Evolutionary conservation across 257 asterid species (phyloP).

Genomic region (Nicotiana attenuata): DNA sequence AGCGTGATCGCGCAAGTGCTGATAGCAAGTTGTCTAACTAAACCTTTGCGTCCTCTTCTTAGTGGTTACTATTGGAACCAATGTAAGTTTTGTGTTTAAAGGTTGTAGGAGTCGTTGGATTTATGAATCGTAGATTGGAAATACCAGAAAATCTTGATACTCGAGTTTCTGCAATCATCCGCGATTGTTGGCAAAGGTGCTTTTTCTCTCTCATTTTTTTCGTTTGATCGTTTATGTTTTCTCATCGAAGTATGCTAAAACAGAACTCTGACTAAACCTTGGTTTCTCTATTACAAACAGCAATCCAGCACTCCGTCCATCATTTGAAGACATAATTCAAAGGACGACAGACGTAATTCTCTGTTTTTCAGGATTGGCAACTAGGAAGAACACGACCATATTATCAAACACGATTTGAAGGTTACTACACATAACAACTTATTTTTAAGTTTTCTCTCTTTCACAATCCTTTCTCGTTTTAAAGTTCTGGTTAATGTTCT

Average conservation of each 20-base stretch:
- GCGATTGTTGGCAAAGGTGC: slow-evolving; percentile 70
- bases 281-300: slow-evolving; percentile 26
- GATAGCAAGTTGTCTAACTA: neutral
- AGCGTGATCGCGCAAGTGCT: neutral
- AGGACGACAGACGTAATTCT: slow-evolving; percentile 35
- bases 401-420: neutral
- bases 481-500: neutral
- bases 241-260: neutral
- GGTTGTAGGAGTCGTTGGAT: slow-evolving; percentile 77
- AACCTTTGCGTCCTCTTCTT: neutral
- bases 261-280: neutral
- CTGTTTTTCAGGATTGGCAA: slow-evolving; percentile 8
- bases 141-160: slow-evolving; percentile 55
- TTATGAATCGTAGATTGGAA: slow-evolving; percentile 62
- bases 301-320: slow-evolving; percentile 56
- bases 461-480: neutral
- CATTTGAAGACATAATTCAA: slow-evolving; percentile 50
- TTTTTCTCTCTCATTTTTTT: neutral
- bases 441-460: neutral
- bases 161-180: slow-evolving; percentile 47
- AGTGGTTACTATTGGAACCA: neutral
- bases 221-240: neutral
- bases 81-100: slow-evolving; percentile 7
- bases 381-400: slow-evolving; percentile 14
- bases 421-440: neutral